A percentile compares a stretch with the other conserved stretches of the same genome.
These are phyloP conservation scores for Phaeolepiota aurea DNA, from an alignment of 768 basidiomycete genomes.

Conservation along the genomic window DNA sequence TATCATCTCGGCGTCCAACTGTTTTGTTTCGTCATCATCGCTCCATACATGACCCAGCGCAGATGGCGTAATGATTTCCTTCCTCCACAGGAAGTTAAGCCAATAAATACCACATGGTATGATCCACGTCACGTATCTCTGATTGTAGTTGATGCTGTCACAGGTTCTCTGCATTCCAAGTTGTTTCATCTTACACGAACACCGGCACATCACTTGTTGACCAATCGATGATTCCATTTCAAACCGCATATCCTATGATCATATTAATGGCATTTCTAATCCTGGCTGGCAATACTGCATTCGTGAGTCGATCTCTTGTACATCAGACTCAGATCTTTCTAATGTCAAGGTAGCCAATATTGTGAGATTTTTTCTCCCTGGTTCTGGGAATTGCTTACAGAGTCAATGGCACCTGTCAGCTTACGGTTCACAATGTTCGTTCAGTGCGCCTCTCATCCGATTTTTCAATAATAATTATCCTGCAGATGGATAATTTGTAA, in stretches of 20 bases:
- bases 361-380: conserved; percentile 45
- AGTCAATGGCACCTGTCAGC: conserved; percentile 24
- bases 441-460: neutral
- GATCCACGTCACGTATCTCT: conserved; percentile 4
- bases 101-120: conserved; percentile 61
- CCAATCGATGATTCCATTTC: conserved; percentile 88
- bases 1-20: conserved; percentile 74
- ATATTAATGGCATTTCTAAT: conserved; percentile 65
- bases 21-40: conserved; percentile 62
- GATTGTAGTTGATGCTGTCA: neutral
- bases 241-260: conserved; percentile 77
- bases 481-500: conserved; percentile 70
- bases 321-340: neutral
- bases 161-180: conserved; percentile 84
- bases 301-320: conserved; percentile 49
- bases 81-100: conserved; percentile 47
- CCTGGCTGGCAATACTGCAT: conserved; percentile 88
- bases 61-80: conserved; percentile 56
- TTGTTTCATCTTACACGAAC: conserved; percentile 83
- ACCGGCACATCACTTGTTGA: conserved; percentile 85
- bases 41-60: conserved; percentile 63
- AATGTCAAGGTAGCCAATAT: conserved; percentile 54
- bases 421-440: conserved; percentile 78
- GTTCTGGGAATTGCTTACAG: neutral
- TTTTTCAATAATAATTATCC: conserved; percentile 4